Conservation (phyloP, 1,139 yeast species). For the Hemisphaericaspora subhashii region DNA sequence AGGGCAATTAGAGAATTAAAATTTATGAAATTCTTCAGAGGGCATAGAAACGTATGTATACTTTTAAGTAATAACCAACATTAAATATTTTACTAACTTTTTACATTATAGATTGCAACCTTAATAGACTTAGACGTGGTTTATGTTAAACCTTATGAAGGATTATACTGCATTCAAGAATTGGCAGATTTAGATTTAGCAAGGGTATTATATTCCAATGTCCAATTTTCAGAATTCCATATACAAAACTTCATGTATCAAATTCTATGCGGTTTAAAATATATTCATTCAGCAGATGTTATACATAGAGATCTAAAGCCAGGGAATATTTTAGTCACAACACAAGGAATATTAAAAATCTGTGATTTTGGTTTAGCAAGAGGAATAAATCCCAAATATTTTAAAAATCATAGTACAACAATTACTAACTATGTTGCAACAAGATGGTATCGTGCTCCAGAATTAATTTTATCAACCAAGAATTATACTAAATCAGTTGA, state of each 20-base stretch:
- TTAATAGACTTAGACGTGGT: slow-evolving; percentile 75
- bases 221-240: slow-evolving; percentile 81
- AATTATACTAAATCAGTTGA: slow-evolving; percentile 61
- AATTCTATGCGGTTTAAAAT: slow-evolving; percentile 74
- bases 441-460: slow-evolving; percentile 95
- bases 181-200: slow-evolving; percentile 79
- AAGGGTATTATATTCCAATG: slow-evolving; percentile 71
- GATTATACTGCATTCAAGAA: slow-evolving; percentile 81
- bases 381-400: slow-evolving; percentile 51
- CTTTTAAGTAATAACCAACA: slow-evolving; percentile 1
- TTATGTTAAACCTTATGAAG: slow-evolving; percentile 67
- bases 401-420: slow-evolving; percentile 33
- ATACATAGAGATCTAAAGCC: slow-evolving; percentile 87
- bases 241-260: slow-evolving; percentile 76
- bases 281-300: slow-evolving; percentile 82
- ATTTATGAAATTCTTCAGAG: slow-evolving; percentile 75
- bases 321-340: slow-evolving; percentile 74
- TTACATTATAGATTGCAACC: slow-evolving; percentile 51
- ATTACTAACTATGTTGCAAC: slow-evolving; percentile 93
- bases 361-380: slow-evolving; percentile 91
- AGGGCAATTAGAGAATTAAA: slow-evolving; percentile 79
- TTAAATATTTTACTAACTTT: background rate
- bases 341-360: slow-evolving; percentile 69
- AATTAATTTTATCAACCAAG: slow-evolving; percentile 65
- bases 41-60: slow-evolving; percentile 64